Base-by-base conservation (phyloP, 306 rosid species). In the Acacia melanoxylon region DNA sequence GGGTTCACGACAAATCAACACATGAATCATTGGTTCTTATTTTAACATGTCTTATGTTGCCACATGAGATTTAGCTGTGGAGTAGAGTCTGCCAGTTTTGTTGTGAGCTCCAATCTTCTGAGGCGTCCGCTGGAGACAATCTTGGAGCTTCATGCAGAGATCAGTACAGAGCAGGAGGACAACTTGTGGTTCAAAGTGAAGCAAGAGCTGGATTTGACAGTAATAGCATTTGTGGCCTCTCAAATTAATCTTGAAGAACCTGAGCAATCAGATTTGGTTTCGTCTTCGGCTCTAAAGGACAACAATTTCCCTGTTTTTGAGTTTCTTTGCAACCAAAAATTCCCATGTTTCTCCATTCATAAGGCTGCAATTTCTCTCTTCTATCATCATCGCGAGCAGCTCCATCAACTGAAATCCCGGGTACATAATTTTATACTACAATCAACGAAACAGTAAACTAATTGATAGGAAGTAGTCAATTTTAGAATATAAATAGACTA, bases 11-110 rank as follows among this genome's bases (percentile, higher is more conserved):
- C 8, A 77, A 24, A 46, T 45, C 14, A 29, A 40, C 59, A 40
- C 46, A 65, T 27, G 14, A 68, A 10, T 22, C 20, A 15, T 40
- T 76, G 62, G 59, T 76, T 27, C 51, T 73, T 33, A 61, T 48
- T 48, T 48, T 48, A 48, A 22, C n/a, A 20, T 20, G n/a, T 6
- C 12, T 6, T 20, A n/a, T 54, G 14, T 80, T 65, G 48, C 68
- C 56, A 15, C 67, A 79, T 33, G 84, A 93, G 97, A 48, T 89
- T 91, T 67, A 87, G 86, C 90, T 44, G 78, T 74, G 98, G 97
- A 27, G 42, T 78, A 2, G 89, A 83, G 46, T 48, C 54, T 22
- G 95, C 86, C 4, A 70, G 74, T 52, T 74, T 81, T 41, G 42
- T 83, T 20, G 82, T 84, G 37, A 68, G 72, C 54, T 86, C 93